Evolutionary conservation across 2,329 filamentous ascomycete species (phyloP).

Genomic region (Cercospora zeina): DNA sequence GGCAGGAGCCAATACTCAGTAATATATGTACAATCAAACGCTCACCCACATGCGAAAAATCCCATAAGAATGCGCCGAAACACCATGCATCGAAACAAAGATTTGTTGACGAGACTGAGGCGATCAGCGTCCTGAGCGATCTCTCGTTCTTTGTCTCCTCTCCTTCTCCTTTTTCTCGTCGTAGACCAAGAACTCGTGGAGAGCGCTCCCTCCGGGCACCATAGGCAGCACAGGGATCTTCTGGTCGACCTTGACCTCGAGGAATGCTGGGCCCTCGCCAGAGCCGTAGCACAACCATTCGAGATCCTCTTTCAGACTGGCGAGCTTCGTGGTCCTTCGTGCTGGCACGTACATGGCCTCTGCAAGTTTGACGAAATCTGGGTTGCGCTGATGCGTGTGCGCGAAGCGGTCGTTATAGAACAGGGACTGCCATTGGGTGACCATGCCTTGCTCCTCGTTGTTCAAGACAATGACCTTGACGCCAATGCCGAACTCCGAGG

Average conservation of each 20-base stretch:
- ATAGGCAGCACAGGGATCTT: constrained; percentile 95
- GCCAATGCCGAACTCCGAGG: constrained; percentile 92
- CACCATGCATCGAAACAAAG: constrained; percentile 23
- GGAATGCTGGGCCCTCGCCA: constrained; percentile 83
- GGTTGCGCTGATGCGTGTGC: constrained; percentile 91
- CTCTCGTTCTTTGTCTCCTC: constrained; percentile 41
- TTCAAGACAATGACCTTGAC: constrained; percentile 94
- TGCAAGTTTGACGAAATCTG: constrained; percentile 91
- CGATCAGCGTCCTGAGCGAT: constrained; percentile 42
- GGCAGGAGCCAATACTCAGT: neutral
- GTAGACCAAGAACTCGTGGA: constrained; percentile 92
- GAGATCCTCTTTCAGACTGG: constrained; percentile 74
- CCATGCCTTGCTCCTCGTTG: constrained; percentile 98
- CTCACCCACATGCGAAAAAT: constrained; percentile 7
- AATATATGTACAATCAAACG: constrained; percentile 16
- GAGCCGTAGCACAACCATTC: constrained; percentile 76
- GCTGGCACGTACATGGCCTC: constrained; percentile 88
- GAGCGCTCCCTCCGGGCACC: constrained; percentile 82
- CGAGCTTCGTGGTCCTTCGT: constrained; percentile 68
- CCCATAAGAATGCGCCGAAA: constrained; percentile 6
- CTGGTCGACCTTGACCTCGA: constrained; percentile 87
- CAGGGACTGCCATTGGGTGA: constrained; percentile 96
- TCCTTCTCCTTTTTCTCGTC: constrained; percentile 62
- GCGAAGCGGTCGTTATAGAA: constrained; percentile 94
- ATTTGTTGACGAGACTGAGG: neutral